phyloP scores from a whole-genome alignment of 352 stramenopile species.

The Pythium brassicae region DNA sequence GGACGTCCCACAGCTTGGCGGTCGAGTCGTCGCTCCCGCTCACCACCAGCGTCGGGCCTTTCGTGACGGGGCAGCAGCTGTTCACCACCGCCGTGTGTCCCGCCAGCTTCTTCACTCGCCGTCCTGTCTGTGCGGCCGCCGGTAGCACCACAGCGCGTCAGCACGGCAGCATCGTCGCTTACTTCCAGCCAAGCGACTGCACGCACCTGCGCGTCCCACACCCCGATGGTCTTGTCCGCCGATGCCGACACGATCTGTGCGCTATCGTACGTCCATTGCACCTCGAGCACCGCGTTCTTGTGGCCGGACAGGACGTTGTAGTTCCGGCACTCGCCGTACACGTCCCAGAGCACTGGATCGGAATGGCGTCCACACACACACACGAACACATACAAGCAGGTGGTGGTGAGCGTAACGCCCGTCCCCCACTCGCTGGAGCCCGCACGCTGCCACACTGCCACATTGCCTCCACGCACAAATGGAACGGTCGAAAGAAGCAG shows the following conservation, averaged over 20 bases:
- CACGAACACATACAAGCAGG: not conserved
- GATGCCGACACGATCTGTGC: conserved; percentile 86
- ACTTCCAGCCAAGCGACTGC: too few relatives aligned
- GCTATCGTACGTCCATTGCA: conserved; percentile 90
- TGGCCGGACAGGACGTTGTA: conserved; percentile 92
- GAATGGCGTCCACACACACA: not conserved
- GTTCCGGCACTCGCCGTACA: conserved; percentile 89
- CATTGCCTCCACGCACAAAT: conserved; percentile 35
- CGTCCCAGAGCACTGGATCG: conserved; percentile 85
- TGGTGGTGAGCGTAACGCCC: not conserved
- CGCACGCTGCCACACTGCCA: not conserved
- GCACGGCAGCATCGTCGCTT: too few relatives aligned
- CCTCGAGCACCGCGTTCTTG: conserved; percentile 94
- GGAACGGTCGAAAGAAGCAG: conserved; percentile 63
- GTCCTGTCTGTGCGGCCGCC: conserved; percentile 47
- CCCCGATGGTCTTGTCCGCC: conserved; percentile 90
- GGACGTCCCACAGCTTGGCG: conserved; percentile 87
- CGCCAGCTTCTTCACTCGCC: conserved; percentile 77
- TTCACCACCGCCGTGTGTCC: conserved; percentile 90
- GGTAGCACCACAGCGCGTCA: not conserved
- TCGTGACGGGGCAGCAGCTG: conserved; percentile 84
- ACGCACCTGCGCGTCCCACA: conserved; percentile 69
- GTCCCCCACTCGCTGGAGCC: too few relatives aligned
- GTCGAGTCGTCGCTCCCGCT: conserved; percentile 91
- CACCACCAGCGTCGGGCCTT: conserved; percentile 73